Evolutionary conservation across 139 green algal genomes (phyloP), one percentile per base, ranked within the genome.

Genomic region (Tetraselmis striata): DNA sequence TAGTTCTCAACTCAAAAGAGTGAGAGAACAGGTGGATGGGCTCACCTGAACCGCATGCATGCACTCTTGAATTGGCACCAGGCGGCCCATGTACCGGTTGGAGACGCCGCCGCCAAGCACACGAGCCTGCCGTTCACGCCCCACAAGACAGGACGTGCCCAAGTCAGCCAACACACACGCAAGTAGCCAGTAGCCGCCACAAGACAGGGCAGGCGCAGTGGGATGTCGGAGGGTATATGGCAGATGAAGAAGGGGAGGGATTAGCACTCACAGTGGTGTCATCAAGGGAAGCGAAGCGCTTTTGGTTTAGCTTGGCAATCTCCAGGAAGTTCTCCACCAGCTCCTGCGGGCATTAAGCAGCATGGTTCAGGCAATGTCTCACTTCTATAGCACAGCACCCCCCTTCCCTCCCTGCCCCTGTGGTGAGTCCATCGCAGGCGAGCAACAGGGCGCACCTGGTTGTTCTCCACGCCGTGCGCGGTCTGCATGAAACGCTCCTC

Each of bases 81-180:
- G 77, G 25, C 77, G 2, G n/a, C 77, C 77, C 27, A 59, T 32
- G 77, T 80, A 80, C 27, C 77, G 77, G 23, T 59, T 31, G 28
- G n/a, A 58, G 23, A 80, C 77, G 77, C 77, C 77, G 28, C 77
- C 77, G 29, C 77, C 77, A n/a, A 80, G 77, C 25, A 80, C 77
- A n/a, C 77, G 77, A 26, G 77, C 45, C 45, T 67, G 45, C 45
- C n/a, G n/a, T n/a, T n/a, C n/a, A n/a, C n/a, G n/a, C n/a, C n/a
- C n/a, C n/a, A n/a, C n/a, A n/a, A n/a, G n/a, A n/a, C n/a, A n/a
- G n/a, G n/a, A n/a, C n/a, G n/a, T n/a, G 45, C 5, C 45, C 5
- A 18, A 67, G 18, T 67, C 5, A 18, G 11, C 45, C 45, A 67
- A 25, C 45, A 67, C 45, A 67, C 45, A 67, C 45, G 18, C 5